These are phyloP conservation scores for Paraconiothyrium sp. DNA, from an alignment of 2,329 filamentous ascomycete genomes.

Conservation along the genomic window DNA sequence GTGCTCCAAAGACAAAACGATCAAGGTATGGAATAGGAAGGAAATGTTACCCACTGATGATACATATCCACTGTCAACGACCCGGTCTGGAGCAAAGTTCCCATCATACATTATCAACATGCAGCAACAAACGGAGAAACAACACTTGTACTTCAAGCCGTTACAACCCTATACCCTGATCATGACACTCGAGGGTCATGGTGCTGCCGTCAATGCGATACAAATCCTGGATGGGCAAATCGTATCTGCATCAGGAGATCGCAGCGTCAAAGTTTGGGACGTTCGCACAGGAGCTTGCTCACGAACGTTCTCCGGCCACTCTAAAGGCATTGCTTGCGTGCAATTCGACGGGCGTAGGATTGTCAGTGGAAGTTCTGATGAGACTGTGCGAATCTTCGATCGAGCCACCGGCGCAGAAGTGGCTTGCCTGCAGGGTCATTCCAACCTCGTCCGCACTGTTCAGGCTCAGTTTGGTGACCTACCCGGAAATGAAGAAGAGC, in stretches of 20 bases:
- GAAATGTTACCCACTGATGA: slow-evolving; percentile 52
- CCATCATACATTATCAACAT: slow-evolving; percentile 66
- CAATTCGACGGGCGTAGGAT: slow-evolving; percentile 95
- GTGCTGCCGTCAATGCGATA: slow-evolving; percentile 94
- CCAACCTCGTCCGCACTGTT: slow-evolving; percentile 87
- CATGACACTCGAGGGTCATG: slow-evolving; percentile 82
- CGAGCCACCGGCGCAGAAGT: slow-evolving; percentile 86
- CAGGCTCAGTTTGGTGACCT: slow-evolving; percentile 94
- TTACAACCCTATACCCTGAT: slow-evolving; percentile 78
- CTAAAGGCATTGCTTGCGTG: slow-evolving; percentile 96
- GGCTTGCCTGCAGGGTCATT: slow-evolving; percentile 83
- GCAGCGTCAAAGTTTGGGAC: slow-evolving; percentile 94
- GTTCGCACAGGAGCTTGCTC: slow-evolving; percentile 80
- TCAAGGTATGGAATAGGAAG: slow-evolving; percentile 92
- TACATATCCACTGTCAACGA: slow-evolving; percentile 52
- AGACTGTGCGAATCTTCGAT: slow-evolving; percentile 95
- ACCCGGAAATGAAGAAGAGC: slow-evolving; percentile 79
- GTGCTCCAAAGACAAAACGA: slow-evolving; percentile 95
- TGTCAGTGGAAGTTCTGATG: slow-evolving; percentile 95
- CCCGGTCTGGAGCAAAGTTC: slow-evolving; percentile 56
- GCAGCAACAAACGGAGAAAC: slow-evolving; percentile 44
- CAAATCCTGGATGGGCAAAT: slow-evolving; percentile 87
- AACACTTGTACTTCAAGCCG: slow-evolving; percentile 60
- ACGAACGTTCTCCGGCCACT: slow-evolving; percentile 84
- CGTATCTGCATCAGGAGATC: slow-evolving; percentile 93